Evolutionary conservation across 2,329 filamentous ascomycete species (phyloP).

Genomic region (Lachnellula subtilissima): DNA sequence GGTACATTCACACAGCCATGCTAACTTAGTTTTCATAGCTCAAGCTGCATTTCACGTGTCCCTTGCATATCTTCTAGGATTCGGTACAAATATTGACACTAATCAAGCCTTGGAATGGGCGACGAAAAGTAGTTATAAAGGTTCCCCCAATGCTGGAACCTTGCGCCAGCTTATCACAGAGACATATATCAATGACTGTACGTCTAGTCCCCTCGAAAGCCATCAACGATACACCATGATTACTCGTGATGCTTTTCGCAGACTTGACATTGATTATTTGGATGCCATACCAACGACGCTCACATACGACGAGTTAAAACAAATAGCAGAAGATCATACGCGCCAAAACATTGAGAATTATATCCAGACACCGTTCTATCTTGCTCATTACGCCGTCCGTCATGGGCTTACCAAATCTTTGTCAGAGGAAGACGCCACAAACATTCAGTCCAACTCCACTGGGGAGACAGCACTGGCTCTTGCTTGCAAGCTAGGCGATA

Average conservation of each 20-base stretch:
- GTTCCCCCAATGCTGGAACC: not conserved
- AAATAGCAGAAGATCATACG: not conserved
- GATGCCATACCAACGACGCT: not conserved
- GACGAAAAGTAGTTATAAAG: not conserved
- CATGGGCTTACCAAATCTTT: not conserved
- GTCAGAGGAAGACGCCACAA: not conserved
- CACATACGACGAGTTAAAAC: not conserved
- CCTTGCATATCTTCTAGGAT: not conserved
- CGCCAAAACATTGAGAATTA: not conserved
- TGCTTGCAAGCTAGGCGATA: not conserved
- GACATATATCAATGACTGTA: not conserved
- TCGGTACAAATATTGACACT: not conserved
- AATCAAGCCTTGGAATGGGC: not conserved
- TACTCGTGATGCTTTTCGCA: not conserved
- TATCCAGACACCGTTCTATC: not conserved
- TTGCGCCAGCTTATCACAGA: not conserved
- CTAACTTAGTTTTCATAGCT: not conserved
- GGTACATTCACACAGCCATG: not conserved
- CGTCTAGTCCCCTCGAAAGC: not conserved
- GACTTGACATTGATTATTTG: not conserved
- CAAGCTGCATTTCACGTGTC: not conserved
- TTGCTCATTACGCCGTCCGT: not conserved
- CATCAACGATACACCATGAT: not conserved
- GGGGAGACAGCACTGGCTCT: not conserved
- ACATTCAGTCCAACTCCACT: not conserved